These are phyloP conservation scores for Canavalia gladiata DNA, from an alignment of 306 rosid species.

Conservation along the genomic window DNA sequence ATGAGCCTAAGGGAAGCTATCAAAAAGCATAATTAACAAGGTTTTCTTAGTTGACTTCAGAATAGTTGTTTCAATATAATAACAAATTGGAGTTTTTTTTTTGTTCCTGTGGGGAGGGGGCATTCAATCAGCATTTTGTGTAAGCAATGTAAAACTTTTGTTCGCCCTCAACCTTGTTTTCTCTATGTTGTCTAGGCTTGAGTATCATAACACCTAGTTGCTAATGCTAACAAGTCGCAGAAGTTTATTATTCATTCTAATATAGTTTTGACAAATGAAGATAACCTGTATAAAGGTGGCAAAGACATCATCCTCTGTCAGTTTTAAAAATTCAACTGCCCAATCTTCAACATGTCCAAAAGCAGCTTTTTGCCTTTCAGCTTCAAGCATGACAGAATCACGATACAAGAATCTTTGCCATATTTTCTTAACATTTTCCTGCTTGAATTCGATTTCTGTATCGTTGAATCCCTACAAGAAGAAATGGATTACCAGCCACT, in stretches of 20 bases:
- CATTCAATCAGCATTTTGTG: neutral
- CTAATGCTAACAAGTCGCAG: neutral
- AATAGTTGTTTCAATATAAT: neutral
- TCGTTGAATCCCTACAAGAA: slow-evolving; percentile 74
- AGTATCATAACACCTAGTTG: slow-evolving; percentile 13
- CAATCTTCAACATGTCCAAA: slow-evolving; percentile 69
- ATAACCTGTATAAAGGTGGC: slow-evolving; percentile 81
- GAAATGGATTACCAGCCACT: slow-evolving; percentile 45
- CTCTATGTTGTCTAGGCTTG: neutral
- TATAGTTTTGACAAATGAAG: slow-evolving; percentile 31
- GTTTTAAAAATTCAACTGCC: slow-evolving; percentile 69
- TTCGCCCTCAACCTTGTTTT: neutral
- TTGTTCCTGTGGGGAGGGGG: neutral
- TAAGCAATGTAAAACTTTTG: neutral
- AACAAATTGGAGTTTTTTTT: neutral
- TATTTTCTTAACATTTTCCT: slow-evolving; percentile 71
- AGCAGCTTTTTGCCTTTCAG: slow-evolving; percentile 74
- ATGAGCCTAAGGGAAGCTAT: neutral
- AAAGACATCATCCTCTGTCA: slow-evolving; percentile 73
- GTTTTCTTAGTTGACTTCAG: neutral
- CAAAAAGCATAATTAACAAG: slow-evolving; percentile 15
- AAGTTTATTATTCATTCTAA: neutral
- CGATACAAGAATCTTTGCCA: slow-evolving; percentile 92
- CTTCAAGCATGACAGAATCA: slow-evolving; percentile 87
- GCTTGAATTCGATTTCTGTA: slow-evolving; percentile 78